Evolutionary conservation across 1,139 yeast genomes (phyloP), one percentile per base, ranked within the genome.

Genomic region (Debaryomyces subglobosus): DNA sequence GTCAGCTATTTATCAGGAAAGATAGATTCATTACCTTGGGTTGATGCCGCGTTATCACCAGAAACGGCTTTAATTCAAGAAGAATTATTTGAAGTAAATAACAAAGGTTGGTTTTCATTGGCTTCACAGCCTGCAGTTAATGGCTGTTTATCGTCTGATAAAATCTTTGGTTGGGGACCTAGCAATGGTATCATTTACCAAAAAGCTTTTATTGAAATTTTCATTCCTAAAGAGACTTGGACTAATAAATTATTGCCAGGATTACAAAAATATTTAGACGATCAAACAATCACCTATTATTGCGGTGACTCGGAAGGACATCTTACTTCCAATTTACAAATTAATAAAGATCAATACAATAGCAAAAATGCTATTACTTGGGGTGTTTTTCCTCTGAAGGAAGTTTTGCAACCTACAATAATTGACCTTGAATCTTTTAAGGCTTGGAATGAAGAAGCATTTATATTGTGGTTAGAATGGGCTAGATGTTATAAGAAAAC

Each of bases 161-260:
- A 84, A 55, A 87, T 92, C 42, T 87, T 92, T 65, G 99, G 99
- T 1, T 94, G 99, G 99, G 99, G 99, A 24, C 99, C 99, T 37
- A 68, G 77, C 44, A 83, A 88, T 63, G 98, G 98, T 9, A 83
- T 84, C 57, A 94, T 94, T 43, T 92, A 89, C 68, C 98, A 92
- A 67, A 92, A 92, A 67, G 91, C 96, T 56, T 92, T 91, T 66
- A 73, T 94, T 48, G 99, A 92, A 66, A 80, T 92, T 52, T 74
- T 92, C 56, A 74, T 91, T 38, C 92, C 95, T 46, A 84, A 84
- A 44, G 58, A 96, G 90, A 84, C 81, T 46, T 94, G 97, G 97
- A 72, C 78, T 33, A 53, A 63, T 3, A 65, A 65, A 32, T 61
- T 91, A 45, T 74, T 77, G 48, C 83, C 84, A 3, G 78, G 72